Conservation (phyloP, 1,284 basidiomycete genomes). For the Testicularia cyperi region DNA sequence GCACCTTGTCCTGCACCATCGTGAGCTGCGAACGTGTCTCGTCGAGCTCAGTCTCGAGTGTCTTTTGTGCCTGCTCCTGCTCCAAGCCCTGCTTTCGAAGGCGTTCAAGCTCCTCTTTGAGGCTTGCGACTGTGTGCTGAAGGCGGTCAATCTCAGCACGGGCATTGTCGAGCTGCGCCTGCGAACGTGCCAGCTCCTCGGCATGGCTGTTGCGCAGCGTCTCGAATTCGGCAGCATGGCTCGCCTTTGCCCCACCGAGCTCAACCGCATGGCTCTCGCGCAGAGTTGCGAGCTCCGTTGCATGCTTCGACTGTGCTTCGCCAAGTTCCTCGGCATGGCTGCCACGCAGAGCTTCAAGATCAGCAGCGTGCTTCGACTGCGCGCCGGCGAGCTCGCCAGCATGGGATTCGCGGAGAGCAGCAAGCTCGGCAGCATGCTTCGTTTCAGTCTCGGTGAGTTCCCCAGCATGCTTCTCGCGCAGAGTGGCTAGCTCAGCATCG, state of each 20-base stretch:
- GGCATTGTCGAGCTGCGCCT: slow-evolving; percentile 12
- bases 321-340: too few relatives aligned
- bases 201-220: too few relatives aligned
- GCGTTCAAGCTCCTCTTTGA: slow-evolving; percentile 23
- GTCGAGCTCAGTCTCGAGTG: slow-evolving; percentile 22
- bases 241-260: too few relatives aligned
- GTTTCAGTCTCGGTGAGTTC: slow-evolving; percentile 4
- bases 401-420: slow-evolving; percentile 14
- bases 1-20: slow-evolving; percentile 35
- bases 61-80: slow-evolving; percentile 15
- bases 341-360: too few relatives aligned
- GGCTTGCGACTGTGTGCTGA: slow-evolving; percentile 18
- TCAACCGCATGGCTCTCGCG: too few relatives aligned
- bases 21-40: slow-evolving; percentile 27
- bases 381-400: neutral
- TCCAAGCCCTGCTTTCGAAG: slow-evolving; percentile 21
- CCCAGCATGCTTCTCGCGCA: slow-evolving; percentile 4
- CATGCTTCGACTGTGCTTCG: too few relatives aligned
- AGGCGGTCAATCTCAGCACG: slow-evolving; percentile 24
- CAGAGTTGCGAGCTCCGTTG: too few relatives aligned
- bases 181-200: slow-evolving; percentile 1
- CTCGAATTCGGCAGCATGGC: too few relatives aligned
- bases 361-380: too few relatives aligned
- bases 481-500: slow-evolving; percentile 6
- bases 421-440: slow-evolving; percentile 7